These are phyloP conservation scores for Xerocomellus chrysenteron DNA, from an alignment of 768 basidiomycete species.

Conservation along the genomic window DNA sequence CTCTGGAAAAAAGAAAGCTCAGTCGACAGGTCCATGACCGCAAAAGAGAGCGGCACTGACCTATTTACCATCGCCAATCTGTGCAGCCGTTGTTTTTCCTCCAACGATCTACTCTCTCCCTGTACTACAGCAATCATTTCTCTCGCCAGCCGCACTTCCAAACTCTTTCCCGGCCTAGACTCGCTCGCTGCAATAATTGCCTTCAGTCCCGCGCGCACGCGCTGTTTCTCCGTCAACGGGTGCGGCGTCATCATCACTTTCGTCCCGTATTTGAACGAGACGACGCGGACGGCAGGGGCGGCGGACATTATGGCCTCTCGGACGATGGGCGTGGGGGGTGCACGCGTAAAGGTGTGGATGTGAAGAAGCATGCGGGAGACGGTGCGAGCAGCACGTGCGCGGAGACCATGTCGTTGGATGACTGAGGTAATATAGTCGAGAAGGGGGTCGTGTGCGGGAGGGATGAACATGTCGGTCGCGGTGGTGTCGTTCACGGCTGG, in stretches of 20 bases:
- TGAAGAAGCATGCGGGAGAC: conserved; percentile 65
- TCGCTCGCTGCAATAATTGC: conserved; percentile 71
- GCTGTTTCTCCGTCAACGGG: conserved; percentile 78
- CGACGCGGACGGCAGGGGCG: conserved; percentile 66
- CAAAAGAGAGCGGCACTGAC: conserved; percentile 40
- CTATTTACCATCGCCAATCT: conserved; percentile 74
- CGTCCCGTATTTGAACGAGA: conserved; percentile 58
- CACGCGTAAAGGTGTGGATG: conserved; percentile 71
- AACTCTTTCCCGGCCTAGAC: conserved; percentile 49
- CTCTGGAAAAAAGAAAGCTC: conserved; percentile 18
- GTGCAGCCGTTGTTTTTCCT: conserved; percentile 62
- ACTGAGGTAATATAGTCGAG: conserved; percentile 63
- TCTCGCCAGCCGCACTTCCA: conserved; percentile 72
- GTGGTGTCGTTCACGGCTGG: neutral
- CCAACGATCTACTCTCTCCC: conserved; percentile 57
- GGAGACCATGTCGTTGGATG: conserved; percentile 64
- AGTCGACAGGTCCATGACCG: neutral
- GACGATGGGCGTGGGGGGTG: conserved; percentile 78
- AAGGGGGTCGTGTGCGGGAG: conserved; percentile 74
- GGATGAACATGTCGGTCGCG: conserved; percentile 47
- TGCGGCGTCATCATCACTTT: conserved; percentile 68
- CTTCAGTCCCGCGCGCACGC: conserved; percentile 63
- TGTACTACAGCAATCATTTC: conserved; percentile 75
- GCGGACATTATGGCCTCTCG: conserved; percentile 66
- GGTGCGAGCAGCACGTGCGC: conserved; percentile 55